These are phyloP conservation scores for Astrothelium subdiscretum DNA, from an alignment of 495 filamentous ascomycete species.

Conservation along the genomic window DNA sequence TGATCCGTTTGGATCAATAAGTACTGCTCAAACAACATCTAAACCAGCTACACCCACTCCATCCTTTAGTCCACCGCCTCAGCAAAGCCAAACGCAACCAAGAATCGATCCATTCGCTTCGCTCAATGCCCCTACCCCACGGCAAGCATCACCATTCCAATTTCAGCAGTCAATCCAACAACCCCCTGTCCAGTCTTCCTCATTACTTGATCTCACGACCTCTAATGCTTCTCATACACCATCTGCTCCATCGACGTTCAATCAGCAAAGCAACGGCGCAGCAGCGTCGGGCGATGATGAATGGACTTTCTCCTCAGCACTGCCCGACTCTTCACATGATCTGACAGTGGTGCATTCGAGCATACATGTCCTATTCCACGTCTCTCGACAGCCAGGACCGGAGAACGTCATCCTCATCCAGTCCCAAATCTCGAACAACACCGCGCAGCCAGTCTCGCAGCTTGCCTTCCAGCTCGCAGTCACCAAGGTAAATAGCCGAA, in stretches of 20 bases:
- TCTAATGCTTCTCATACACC: not conserved
- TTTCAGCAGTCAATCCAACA: constrained; percentile 29
- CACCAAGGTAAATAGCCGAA: constrained; percentile 56
- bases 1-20: constrained; percentile 21
- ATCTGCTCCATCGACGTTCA: constrained; percentile 10
- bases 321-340: constrained; percentile 56
- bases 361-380: constrained; percentile 42
- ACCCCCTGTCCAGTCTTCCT: constrained; percentile 7
- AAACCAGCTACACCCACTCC: constrained; percentile 21
- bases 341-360: constrained; percentile 48
- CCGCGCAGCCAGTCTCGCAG: constrained; percentile 56
- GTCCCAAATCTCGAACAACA: constrained; percentile 67
- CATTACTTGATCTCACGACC: not conserved
- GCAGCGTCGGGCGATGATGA: constrained; percentile 54
- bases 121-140: constrained; percentile 18
- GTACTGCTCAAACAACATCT: constrained; percentile 19
- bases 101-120: constrained; percentile 32
- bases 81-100: constrained; percentile 29
- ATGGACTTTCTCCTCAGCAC: constrained; percentile 83
- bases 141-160: constrained; percentile 30
- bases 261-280: constrained; percentile 28
- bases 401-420: constrained; percentile 45
- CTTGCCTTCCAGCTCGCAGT: constrained; percentile 88
- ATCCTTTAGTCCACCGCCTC: constrained; percentile 25
- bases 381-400: constrained; percentile 24